Evolutionary conservation across 1,139 yeast species (phyloP), one percentile per base, ranked within the genome.

Genomic region (Taphrina populina): DNA sequence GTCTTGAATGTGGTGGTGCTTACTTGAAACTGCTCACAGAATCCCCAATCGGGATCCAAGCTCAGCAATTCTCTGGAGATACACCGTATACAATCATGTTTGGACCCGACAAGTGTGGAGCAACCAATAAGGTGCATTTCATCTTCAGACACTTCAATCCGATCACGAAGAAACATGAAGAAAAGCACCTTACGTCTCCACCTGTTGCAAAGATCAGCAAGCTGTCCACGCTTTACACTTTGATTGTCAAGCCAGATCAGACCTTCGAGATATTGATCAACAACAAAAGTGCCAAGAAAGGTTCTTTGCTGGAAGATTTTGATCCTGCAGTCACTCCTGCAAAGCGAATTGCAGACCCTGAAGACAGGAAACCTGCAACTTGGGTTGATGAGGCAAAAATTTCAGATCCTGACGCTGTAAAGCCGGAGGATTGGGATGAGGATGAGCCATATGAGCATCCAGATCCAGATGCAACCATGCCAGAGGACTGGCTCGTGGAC

Each of bases 31-130:
- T 88, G 49, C 72, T 88, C 57, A 74, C 81, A 33, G 75, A 73
- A n/a, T 72, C 72, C 7, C 57, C 60, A n/a, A 44, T 32, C 5
- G 74, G 73, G 19, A 71, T 77, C 21, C 70, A 67, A 51, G 71
- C 70, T 8, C 71, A 73, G 60, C 76, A 73, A 64, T 82, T 84
- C 70, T 74, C 72, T 63, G 77, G 79, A 60, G 79, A 76, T 20
- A 76, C 95, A 4, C 85, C 90, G 0, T 88, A 83, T 71, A 88
- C 84, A 67, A 70, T 90, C 62, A 84, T 88, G 94, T 90, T 90
- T 74, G 97, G 96, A 23, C 97, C 97, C 33, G 97, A 90, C 70
- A 79, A 77, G 67, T 90, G 97, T 72, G 95, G 95, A 2, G 69
- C 81, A 51, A 78, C 83, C 46, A 85, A 88, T 71, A 83, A 82